Conservation (phyloP, 768 basidiomycete species). For the Mycena albidolilacea region DNA sequence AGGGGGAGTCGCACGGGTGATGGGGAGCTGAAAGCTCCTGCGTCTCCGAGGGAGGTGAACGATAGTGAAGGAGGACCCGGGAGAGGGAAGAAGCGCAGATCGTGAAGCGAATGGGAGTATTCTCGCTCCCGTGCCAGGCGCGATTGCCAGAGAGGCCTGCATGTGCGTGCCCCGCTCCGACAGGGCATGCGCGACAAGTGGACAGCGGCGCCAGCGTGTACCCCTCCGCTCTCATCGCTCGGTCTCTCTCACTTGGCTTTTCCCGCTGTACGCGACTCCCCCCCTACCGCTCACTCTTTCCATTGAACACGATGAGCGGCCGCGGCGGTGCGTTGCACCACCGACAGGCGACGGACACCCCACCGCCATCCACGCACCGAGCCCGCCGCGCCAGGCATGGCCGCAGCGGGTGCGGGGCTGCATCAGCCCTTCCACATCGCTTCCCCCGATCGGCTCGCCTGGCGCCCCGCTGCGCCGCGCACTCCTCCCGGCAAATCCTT, state of each 20-base stretch:
- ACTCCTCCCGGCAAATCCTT: not conserved
- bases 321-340: not conserved
- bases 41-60: not conserved
- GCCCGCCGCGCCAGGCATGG: not conserved
- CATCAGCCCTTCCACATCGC: not conserved
- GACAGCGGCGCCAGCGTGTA: not conserved
- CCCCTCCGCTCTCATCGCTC: not conserved
- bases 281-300: not conserved
- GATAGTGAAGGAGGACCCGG: not conserved
- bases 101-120: not conserved
- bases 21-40: not conserved
- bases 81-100: not conserved
- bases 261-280: not conserved
- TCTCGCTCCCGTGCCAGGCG: too few relatives aligned
- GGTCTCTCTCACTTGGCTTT: not conserved
- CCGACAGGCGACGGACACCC: not conserved
- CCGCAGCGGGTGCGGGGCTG: not conserved
- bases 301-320: too few relatives aligned
- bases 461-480: not conserved
- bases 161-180: not conserved
- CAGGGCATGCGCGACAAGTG: too few relatives aligned
- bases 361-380: not conserved
- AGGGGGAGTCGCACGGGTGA: not conserved
- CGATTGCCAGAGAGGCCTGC: too few relatives aligned
- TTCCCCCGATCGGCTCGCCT: not conserved